A percentile compares a stretch with the other conserved stretches of the same genome.
Conservation (phyloP, 2,329 filamentous ascomycete genomes). For the Exophiala xenobiotica region DNA sequence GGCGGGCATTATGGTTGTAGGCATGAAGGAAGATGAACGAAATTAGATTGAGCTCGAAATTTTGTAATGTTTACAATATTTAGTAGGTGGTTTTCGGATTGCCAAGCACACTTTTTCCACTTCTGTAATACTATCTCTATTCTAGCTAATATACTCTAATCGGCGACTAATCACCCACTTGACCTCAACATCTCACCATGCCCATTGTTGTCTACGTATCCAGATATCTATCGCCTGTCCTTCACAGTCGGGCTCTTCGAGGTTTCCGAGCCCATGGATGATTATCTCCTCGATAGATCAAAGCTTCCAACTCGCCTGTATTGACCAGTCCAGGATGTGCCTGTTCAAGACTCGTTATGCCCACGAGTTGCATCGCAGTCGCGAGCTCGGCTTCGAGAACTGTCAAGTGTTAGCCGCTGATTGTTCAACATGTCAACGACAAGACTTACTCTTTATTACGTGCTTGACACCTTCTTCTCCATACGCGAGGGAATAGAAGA, state of each 20-base stretch:
- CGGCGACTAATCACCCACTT: no score
- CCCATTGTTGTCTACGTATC: no score
- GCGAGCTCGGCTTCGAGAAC: conserved; percentile 61
- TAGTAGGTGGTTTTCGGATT: no score
- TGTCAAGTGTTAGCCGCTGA: conserved; percentile 40
- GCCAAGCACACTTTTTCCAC: no score
- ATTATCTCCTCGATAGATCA: conserved; percentile 9
- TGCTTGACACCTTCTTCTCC: conserved; percentile 56
- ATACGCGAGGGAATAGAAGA: conserved; percentile 54
- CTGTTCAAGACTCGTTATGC: conserved; percentile 60
- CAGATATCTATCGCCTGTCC: no score
- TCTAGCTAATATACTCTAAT: no score
- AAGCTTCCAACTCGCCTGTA: conserved; percentile 32
- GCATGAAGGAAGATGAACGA: no score
- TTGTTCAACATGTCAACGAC: conserved; percentile 52
- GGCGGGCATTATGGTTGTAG: no score
- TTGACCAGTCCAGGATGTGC: conserved; percentile 63
- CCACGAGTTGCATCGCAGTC: conserved; percentile 65
- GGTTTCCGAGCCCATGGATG: conserved; percentile 17
- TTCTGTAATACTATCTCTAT: no score
- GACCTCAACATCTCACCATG: no score
- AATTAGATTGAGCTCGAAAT: no score
- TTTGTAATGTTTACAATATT: no score
- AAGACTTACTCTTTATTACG: conserved; percentile 52
- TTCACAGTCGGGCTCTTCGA: conserved; percentile 2